phyloP scores from a whole-genome alignment of 257 asterid genomes.

The Solanum bukasovii region DNA sequence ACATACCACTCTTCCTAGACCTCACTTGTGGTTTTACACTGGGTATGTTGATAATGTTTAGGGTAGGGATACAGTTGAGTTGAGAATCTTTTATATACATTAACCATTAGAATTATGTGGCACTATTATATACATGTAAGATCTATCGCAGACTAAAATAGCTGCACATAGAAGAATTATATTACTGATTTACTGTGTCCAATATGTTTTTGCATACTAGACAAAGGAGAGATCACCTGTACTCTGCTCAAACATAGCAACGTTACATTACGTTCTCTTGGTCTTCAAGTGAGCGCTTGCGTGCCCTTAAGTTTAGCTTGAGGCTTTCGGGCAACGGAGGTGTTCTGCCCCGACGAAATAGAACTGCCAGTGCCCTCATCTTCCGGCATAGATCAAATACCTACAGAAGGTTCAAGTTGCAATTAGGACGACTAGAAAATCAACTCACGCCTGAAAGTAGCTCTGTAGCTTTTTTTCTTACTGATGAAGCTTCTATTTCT shows the following conservation, averaged over 20 bases:
- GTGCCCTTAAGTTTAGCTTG: constrained; percentile 67
- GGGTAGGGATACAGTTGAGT: not conserved
- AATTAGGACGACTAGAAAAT: not conserved
- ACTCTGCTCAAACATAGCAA: not conserved
- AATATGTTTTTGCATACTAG: not conserved
- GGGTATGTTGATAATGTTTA: not conserved
- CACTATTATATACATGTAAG: not conserved
- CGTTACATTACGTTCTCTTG: constrained; percentile 22
- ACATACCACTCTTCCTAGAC: not conserved
- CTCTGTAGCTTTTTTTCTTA: constrained; percentile 22
- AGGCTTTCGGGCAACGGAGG: constrained; percentile 83
- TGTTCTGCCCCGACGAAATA: constrained; percentile 73
- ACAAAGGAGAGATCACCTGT: not conserved
- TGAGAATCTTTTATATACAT: not conserved
- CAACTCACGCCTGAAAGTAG: not conserved
- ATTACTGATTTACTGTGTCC: not conserved
- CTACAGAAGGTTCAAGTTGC: constrained; percentile 21
- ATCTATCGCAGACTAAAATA: not conserved
- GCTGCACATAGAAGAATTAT: not conserved
- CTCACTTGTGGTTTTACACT: not conserved
- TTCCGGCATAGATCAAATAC: constrained; percentile 82
- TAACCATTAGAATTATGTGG: not conserved
- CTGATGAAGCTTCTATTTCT: constrained; percentile 93
- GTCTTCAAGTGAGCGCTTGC: constrained; percentile 84
- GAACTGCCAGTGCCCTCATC: constrained; percentile 74